Conservation (phyloP, 306 rosid species). For the Hippophae rhamnoides region DNA sequence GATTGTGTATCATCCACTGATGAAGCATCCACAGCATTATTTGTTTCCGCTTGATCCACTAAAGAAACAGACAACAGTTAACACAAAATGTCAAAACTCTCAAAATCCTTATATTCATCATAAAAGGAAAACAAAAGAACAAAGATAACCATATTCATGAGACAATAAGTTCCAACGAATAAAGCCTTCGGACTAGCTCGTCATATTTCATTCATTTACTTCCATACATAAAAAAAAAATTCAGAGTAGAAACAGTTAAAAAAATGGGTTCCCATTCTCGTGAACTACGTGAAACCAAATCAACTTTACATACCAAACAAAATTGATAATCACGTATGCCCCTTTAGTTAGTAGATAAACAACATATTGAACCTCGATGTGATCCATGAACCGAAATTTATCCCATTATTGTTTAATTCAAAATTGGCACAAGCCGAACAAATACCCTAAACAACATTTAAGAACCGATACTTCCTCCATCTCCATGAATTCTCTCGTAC, state of each 20-base stretch:
- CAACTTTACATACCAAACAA: too few species aligned
- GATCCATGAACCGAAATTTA: not conserved
- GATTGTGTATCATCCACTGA: slow-evolving; percentile 20
- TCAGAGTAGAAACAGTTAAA: too few species aligned
- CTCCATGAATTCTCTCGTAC: too few species aligned
- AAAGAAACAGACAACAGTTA: not conserved
- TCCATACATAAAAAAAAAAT: too few species aligned
- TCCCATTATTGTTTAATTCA: not conserved
- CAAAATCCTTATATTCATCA: not conserved
- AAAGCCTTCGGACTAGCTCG: too few species aligned
- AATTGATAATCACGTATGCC: too few species aligned
- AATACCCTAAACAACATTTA: too few species aligned
- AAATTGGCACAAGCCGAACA: not conserved
- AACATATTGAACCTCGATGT: not conserved
- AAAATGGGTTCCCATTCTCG: too few species aligned
- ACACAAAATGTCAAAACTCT: slow-evolving; percentile 3
- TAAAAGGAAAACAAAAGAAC: not conserved
- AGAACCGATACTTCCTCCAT: too few species aligned
- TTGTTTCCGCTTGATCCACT: slow-evolving; percentile 25
- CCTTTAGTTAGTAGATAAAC: too few species aligned
- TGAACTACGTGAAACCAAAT: too few species aligned
- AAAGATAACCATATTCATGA: not conserved
- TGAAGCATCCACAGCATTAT: slow-evolving; percentile 11
- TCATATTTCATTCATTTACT: too few species aligned
- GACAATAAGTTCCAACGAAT: not conserved